Evolutionary conservation across 331 rosid species (phyloP).

Genomic region (Pyracantha coccinea): DNA sequence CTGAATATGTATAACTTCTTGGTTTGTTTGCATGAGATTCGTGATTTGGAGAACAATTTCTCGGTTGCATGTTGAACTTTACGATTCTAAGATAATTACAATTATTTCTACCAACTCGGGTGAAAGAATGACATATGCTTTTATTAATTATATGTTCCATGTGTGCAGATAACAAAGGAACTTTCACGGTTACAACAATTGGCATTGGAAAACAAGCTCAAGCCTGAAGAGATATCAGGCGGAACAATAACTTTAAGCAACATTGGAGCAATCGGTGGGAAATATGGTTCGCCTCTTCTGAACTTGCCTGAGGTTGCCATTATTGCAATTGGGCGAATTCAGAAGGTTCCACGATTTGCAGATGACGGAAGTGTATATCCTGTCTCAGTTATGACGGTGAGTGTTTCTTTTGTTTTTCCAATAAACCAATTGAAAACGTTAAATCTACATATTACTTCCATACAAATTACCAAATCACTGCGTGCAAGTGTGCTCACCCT

Average conservation of each 20-base stretch:
- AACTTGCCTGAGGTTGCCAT: constrained; percentile 89
- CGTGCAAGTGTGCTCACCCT: not conserved
- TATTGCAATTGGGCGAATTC: constrained; percentile 85
- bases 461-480: not conserved
- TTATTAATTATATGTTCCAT: not conserved
- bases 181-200: constrained; percentile 69
- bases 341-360: constrained; percentile 57
- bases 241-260: constrained; percentile 91
- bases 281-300: constrained; percentile 86
- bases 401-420: constrained; percentile 1
- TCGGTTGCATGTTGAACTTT: not conserved
- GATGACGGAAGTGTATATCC: constrained; percentile 67
- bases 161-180: constrained; percentile 70
- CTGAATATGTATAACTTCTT: not conserved
- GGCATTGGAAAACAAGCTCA: constrained; percentile 74
- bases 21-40: not conserved
- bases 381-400: constrained; percentile 73
- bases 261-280: constrained; percentile 93
- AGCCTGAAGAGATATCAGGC: constrained; percentile 62
- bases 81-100: not conserved
- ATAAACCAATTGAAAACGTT: not conserved
- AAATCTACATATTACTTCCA: not conserved
- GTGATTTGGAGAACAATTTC: not conserved
- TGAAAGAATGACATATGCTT: not conserved
- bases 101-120: not conserved